phyloP scores from a whole-genome alignment of 2,329 filamentous ascomycete species.

The Fusarium lyarnte region DNA sequence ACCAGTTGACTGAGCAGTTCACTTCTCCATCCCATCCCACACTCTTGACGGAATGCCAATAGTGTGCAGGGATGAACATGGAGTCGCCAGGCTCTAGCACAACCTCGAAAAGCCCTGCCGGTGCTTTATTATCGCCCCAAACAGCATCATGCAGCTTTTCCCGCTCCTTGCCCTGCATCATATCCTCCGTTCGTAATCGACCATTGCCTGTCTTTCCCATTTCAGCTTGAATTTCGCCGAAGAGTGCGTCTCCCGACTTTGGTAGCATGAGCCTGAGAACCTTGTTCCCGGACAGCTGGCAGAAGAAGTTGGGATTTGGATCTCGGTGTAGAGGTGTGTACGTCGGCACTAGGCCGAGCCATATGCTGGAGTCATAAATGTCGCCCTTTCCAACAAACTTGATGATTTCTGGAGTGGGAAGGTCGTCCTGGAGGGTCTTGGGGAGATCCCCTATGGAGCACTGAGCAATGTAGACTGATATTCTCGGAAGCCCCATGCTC shows the following conservation, averaged over 20 bases:
- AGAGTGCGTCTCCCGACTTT: constrained; percentile 69
- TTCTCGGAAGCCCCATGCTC: constrained; percentile 22
- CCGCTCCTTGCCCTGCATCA: constrained; percentile 87
- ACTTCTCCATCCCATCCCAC: constrained; percentile 46
- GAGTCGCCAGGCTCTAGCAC: constrained; percentile 63
- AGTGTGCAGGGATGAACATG: constrained; percentile 55
- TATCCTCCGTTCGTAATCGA: constrained; percentile 78
- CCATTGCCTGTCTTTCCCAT: constrained; percentile 53
- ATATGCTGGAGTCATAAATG: constrained; percentile 86
- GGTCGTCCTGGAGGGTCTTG: constrained; percentile 65
- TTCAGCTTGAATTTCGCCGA: constrained; percentile 59
- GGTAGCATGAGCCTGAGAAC: constrained; percentile 76
- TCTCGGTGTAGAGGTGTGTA: constrained; percentile 92
- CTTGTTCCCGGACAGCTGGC: constrained; percentile 82
- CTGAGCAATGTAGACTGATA: constrained; percentile 86
- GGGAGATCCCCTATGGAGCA: constrained; percentile 78
- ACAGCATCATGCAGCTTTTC: constrained; percentile 72
- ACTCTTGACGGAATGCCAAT: constrained; percentile 59
- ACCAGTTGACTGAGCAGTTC: constrained; percentile 58
- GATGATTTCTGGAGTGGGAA: constrained; percentile 75
- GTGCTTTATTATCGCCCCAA: constrained; percentile 63
- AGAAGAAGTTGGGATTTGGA: constrained; percentile 92
- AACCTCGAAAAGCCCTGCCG: constrained; percentile 59
- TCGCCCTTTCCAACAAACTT: constrained; percentile 75
- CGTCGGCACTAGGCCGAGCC: constrained; percentile 87